Evolutionary conservation across 768 basidiomycete species (phyloP), one percentile per base, ranked within the genome.

Genomic region (Scleroderma bovista): DNA sequence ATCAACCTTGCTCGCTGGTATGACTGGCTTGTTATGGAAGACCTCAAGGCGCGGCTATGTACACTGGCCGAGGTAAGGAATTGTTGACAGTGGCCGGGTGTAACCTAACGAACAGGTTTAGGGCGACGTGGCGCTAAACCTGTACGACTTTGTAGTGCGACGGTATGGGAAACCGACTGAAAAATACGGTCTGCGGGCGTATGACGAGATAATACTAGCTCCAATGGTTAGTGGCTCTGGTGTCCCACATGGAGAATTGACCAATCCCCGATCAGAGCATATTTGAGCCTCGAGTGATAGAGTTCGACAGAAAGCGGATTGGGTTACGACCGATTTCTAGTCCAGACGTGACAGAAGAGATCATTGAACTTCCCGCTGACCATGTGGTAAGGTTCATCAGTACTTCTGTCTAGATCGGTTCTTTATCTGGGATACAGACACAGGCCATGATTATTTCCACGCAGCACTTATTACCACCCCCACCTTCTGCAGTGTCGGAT

Each of bases 131-230:
- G 93, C 88, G 2, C 72, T 92, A 46, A 95, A 93, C 59, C 65
- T 92, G 41, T 93, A 92, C 66, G 93, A 96, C 62, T 93, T 98
- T 58, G 79, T 86, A 19, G 88, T 95, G 13, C 78, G 94, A 33
- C 72, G 79, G 46, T 86, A 93, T 6, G 83, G 81, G 33, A 76
- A 80, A 47, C 71, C 83, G 13, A 86, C 93, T 1, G 80, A 88
- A 64, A 96, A 96, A 62, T 97, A 93, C 63, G 86, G 83, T 23
- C 71, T 96, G 39, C 83, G 93, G 23, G 86, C 90, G 2, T 98
- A 96, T 62, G 95, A 98, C 62, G 96, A 99, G 67, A 85, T 89
- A 46, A 94, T 96, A 51, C 72, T 97, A 29, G 93, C 94, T 1
- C 91, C 95, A 2, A 90, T 95, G 84, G 96, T 93, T 59, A 55